A percentile compares a stretch with the other conserved stretches of the same genome.
Evolutionary conservation across 2,329 filamentous ascomycete genomes (phyloP).

Genomic region (Ophiostoma novo-ulmi): DNA sequence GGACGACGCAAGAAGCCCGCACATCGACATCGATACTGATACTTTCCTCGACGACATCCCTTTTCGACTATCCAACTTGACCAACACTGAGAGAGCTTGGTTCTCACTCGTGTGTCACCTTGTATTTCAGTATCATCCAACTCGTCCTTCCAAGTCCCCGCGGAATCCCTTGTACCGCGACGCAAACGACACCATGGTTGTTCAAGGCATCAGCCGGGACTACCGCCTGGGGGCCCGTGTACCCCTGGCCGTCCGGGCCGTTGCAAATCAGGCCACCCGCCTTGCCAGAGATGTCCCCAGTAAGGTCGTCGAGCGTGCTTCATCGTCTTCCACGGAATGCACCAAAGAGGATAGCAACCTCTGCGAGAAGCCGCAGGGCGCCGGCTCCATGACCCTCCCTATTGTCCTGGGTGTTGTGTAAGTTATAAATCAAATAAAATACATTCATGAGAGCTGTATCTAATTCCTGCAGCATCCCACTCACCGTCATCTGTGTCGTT

Average conservation of each 20-base stretch:
- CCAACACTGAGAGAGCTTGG: background rate
- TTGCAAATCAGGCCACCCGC: conserved; percentile 26
- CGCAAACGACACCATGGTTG: conserved; percentile 23
- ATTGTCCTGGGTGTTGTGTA: conserved; percentile 68
- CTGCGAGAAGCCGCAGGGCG: conserved; percentile 57
- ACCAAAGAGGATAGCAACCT: conserved; percentile 35
- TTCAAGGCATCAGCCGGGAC: conserved; percentile 21
- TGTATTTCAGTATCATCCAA: background rate
- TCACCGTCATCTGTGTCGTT: conserved; percentile 60
- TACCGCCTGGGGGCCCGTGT: conserved; percentile 32
- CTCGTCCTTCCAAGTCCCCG: background rate
- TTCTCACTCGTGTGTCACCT: conserved; percentile 8
- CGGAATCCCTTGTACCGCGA: background rate
- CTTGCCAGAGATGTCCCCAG: conserved; percentile 26
- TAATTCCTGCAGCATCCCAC: conserved; percentile 60
- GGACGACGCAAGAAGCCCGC: background rate
- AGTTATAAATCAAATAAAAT: background rate
- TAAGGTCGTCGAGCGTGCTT: conserved; percentile 27
- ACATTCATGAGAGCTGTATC: background rate
- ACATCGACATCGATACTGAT: background rate
- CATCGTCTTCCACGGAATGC: conserved; percentile 28
- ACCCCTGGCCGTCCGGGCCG: conserved; percentile 20
- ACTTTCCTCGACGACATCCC: background rate
- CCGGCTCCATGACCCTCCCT: conserved; percentile 55
- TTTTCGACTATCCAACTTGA: background rate